Conservation (phyloP, 2,329 filamentous ascomycete species). For the Pseudogymnoascus sp. region DNA sequence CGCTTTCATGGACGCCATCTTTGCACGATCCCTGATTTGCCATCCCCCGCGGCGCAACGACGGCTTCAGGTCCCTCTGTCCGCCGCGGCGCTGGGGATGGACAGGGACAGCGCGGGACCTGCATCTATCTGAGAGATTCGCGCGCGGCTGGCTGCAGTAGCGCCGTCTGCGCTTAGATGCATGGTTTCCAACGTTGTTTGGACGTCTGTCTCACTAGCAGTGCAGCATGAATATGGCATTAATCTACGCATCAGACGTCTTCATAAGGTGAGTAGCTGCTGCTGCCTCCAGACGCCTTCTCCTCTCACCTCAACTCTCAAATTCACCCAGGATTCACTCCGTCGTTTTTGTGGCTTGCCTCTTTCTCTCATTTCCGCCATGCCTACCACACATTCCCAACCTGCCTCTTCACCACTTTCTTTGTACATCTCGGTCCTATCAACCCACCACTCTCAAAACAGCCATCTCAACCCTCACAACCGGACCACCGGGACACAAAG, state of each 20-base stretch:
- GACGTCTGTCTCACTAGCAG: not conserved
- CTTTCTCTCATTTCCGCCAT: not conserved
- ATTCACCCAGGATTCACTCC: not conserved
- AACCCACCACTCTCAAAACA: not conserved
- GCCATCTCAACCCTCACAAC: constrained; percentile 4
- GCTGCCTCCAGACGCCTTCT: not conserved
- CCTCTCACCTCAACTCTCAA: not conserved
- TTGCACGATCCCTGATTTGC: not conserved
- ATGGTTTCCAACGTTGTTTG: constrained; percentile 4
- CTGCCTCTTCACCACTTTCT: not conserved
- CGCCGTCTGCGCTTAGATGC: not conserved
- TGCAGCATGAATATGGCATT: not conserved
- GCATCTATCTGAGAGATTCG: not conserved
- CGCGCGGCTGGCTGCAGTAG: constrained; percentile 7
- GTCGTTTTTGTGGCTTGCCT: constrained; percentile 2
- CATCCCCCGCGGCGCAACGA: constrained; percentile 51
- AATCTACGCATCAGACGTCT: not conserved
- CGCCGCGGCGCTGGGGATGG: constrained; percentile 28
- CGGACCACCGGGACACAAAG: not conserved
- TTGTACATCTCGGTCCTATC: not conserved
- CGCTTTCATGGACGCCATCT: constrained; percentile 1
- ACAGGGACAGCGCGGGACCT: not conserved
- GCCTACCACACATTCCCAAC: not conserved
- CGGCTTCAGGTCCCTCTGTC: constrained; percentile 69
- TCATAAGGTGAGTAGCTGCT: constrained; percentile 6